Percentiles rank a stretch among this genome's conserved stretches.
Evolutionary conservation across 2,329 filamentous ascomycete genomes (phyloP).

Genomic region (Diaporthe longicolla): DNA sequence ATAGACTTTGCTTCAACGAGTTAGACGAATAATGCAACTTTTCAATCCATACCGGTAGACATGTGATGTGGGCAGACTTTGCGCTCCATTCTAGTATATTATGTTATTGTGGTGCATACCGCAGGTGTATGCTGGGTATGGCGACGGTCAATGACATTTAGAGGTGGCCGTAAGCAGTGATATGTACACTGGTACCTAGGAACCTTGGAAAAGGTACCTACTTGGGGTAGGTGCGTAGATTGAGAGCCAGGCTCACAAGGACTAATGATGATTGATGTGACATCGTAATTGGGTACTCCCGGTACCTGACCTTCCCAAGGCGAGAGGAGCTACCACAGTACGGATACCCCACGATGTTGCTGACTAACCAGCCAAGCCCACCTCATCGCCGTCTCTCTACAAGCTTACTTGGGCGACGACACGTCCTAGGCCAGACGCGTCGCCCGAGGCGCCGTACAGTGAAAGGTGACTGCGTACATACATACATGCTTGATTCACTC

Average conservation of each 20-base stretch:
- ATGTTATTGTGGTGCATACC: not conserved
- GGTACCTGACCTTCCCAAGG: not conserved
- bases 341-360: conserved; percentile 19
- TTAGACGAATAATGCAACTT: conserved; percentile 40
- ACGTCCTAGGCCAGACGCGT: conserved; percentile 35
- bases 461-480: conserved; percentile 19
- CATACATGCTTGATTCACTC: conserved; percentile 3
- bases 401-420: conserved; percentile 23
- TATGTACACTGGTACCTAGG: no score
- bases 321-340: not conserved
- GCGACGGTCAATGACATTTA: not conserved
- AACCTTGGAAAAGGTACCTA: no score
- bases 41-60: not conserved
- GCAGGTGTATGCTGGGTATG: not conserved
- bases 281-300: not conserved
- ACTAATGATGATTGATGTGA: not conserved
- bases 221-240: no score
- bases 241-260: no score
- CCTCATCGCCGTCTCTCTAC: not conserved
- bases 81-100: no score
- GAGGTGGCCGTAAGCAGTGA: not conserved
- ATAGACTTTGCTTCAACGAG: conserved; percentile 38
- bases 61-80: not conserved
- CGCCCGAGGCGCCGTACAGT: conserved; percentile 8
- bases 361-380: conserved; percentile 10